Evolutionary conservation across 148 eudicot species (phyloP), one percentile per base, ranked within the genome.

Genomic region (Polygonum maritimum): DNA sequence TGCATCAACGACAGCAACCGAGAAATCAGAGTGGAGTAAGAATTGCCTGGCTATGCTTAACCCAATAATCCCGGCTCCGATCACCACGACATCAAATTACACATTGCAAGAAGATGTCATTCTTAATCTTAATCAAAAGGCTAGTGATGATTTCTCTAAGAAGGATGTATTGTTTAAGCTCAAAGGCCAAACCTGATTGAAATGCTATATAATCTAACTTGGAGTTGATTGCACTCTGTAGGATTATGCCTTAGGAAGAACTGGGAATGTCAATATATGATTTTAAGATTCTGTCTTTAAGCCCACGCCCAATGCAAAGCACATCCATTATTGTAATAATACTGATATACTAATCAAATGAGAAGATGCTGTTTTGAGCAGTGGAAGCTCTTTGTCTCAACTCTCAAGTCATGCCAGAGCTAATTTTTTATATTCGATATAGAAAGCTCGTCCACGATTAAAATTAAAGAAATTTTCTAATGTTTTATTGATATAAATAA

Each of bases 41-140:
- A 95, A 83, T 60, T 92, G 91, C 57, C 94, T 86, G 13, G 97
- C 98, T n/a, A 92, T 95, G 70, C 85, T 89, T 84, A 95, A 69
- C 10, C 98, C 97, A 33, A 94, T 92, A 15, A 94, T 90, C n/a
- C 98, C 97, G 2, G 96, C 97, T 4, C 97, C 96, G 1, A 90
- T 84, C 31, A 94, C 87, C 14, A 94, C 97, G 18, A 94, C 96
- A 49, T 94, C 97, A 70, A 82, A 86, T 4, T 85, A 67, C 3
- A 14, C 60, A 54, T 54, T 54, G 8, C 60, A 54, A 54, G 60
- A 54, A n/a, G 60, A n/a, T 54, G 7, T 22, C 60, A 54, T 54
- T 5, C 47, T 18, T 18, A 54, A 48, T 18, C 60, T 54, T 54
- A 7, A 48, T 7, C 60, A 8, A 19, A 19, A 54, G 57, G 18